Conservation (phyloP, 257 asterid genomes). For the Nicotiana benthamiana region DNA sequence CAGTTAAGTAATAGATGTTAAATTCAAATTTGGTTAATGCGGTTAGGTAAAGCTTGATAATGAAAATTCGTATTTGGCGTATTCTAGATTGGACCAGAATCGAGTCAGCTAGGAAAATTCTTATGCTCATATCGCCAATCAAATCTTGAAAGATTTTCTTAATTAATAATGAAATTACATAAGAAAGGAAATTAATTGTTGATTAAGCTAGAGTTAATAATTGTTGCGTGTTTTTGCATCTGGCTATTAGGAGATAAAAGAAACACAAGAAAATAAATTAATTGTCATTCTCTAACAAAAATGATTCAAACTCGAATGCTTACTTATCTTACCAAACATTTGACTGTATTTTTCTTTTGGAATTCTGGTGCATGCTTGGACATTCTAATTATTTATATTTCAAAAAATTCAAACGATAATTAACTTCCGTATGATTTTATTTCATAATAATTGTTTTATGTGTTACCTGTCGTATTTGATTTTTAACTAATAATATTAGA, state of each 20-base stretch:
- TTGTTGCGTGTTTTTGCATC: constrained; percentile 1
- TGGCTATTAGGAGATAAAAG: neutral
- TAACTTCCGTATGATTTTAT: too few relatives aligned
- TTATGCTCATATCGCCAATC: neutral
- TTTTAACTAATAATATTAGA: too few relatives aligned
- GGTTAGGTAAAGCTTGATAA: constrained; percentile 32
- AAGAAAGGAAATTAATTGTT: neutral
- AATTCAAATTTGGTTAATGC: constrained; percentile 5
- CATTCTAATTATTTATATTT: too few relatives aligned
- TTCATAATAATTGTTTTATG: too few relatives aligned
- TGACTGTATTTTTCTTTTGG: too few relatives aligned
- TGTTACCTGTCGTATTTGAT: too few relatives aligned
- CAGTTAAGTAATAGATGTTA: constrained; percentile 8
- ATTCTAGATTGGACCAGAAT: constrained; percentile 6
- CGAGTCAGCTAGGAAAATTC: neutral
- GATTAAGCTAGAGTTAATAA: neutral
- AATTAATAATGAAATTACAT: neutral
- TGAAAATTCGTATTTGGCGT: constrained; percentile 9
- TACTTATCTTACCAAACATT: too few relatives aligned
- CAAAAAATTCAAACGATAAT: too few relatives aligned
- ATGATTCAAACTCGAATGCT: neutral
- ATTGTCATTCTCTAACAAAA: neutral
- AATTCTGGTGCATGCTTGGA: too few relatives aligned
- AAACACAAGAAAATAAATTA: neutral
- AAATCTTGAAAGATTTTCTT: neutral